phyloP scores from a whole-genome alignment of 2,329 filamentous ascomycete genomes.

The Neonectria magnoliae region DNA sequence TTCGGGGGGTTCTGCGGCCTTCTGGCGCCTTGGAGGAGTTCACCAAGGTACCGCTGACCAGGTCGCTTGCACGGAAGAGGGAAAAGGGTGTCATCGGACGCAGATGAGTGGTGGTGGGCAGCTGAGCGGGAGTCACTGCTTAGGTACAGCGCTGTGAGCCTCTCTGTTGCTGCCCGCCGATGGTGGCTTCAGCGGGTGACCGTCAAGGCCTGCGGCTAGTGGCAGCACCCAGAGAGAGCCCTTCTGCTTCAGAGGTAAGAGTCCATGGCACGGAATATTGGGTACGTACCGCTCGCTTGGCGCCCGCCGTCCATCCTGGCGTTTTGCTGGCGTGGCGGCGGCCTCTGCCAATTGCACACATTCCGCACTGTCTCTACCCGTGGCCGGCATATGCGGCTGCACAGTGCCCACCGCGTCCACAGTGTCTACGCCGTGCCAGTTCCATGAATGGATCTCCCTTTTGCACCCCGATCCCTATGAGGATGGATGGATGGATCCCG shows the following conservation, averaged over 20 bases:
- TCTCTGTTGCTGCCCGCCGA: neutral
- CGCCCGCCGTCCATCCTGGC: slow-evolving; percentile 1
- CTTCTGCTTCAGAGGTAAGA: too few relatives aligned
- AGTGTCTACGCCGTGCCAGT: neutral
- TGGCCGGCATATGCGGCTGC: neutral
- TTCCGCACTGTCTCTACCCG: slow-evolving; percentile 1
- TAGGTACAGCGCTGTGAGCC: neutral
- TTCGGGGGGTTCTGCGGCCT: neutral
- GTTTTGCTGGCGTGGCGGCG: slow-evolving; percentile 13
- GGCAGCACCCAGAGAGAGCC: too few relatives aligned
- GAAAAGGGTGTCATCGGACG: neutral
- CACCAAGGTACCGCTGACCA: neutral
- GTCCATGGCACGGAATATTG: slow-evolving; percentile 10
- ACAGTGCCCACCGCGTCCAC: slow-evolving; percentile 12
- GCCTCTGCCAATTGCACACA: neutral
- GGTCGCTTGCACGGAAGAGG: neutral
- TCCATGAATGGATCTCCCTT: slow-evolving; percentile 11
- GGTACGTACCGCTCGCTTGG: slow-evolving; percentile 12
- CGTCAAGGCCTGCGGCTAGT: neutral
- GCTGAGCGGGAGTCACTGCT: neutral
- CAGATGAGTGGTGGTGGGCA: neutral
- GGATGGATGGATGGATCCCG: slow-evolving; percentile 9
- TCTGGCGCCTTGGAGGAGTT: neutral
- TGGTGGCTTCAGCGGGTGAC: neutral
- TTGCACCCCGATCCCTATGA: slow-evolving; percentile 6